Evolutionary conservation across 2,329 filamentous ascomycete species (phyloP).

Genomic region (Claviceps africana): DNA sequence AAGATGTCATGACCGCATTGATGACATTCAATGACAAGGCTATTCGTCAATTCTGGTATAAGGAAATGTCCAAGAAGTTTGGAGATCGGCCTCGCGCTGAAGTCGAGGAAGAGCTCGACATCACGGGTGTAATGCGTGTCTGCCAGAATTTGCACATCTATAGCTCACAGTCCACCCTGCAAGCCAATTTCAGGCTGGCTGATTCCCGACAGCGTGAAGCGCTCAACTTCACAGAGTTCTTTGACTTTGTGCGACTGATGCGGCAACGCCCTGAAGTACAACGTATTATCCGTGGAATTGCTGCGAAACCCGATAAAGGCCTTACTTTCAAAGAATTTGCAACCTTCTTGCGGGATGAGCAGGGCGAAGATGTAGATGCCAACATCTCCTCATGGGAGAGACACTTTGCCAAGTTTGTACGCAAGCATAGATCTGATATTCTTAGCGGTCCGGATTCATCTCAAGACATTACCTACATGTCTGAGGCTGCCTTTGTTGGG

Average conservation of each 20-base stretch:
- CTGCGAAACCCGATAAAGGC: slow-evolving; percentile 44
- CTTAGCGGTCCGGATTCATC: slow-evolving; percentile 27
- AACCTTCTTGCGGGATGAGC: slow-evolving; percentile 55
- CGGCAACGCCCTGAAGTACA: slow-evolving; percentile 74
- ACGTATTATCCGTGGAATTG: slow-evolving; percentile 52
- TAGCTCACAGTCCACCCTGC: slow-evolving; percentile 61
- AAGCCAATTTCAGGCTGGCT: slow-evolving; percentile 58
- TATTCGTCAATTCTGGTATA: slow-evolving; percentile 72
- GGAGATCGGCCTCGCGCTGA: slow-evolving; percentile 33
- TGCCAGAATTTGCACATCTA: slow-evolving; percentile 90
- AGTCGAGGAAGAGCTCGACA: slow-evolving; percentile 59
- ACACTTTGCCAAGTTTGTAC: slow-evolving; percentile 56
- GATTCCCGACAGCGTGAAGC: slow-evolving; percentile 50
- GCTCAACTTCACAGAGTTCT: slow-evolving; percentile 69
- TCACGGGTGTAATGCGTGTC: slow-evolving; percentile 65
- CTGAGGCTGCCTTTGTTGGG: slow-evolving; percentile 60
- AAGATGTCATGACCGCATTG: slow-evolving; percentile 79
- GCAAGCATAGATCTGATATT: slow-evolving; percentile 39
- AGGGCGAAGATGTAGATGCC: slow-evolving; percentile 60
- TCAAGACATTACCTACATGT: slow-evolving; percentile 46
- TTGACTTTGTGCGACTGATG: slow-evolving; percentile 67
- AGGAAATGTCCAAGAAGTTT: slow-evolving; percentile 62
- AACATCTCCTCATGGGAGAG: slow-evolving; percentile 54
- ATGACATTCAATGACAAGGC: slow-evolving; percentile 75
- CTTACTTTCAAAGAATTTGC: slow-evolving; percentile 64